Conservation (phyloP, 148 eudicot species). For the Selenicereus undatus region DNA sequence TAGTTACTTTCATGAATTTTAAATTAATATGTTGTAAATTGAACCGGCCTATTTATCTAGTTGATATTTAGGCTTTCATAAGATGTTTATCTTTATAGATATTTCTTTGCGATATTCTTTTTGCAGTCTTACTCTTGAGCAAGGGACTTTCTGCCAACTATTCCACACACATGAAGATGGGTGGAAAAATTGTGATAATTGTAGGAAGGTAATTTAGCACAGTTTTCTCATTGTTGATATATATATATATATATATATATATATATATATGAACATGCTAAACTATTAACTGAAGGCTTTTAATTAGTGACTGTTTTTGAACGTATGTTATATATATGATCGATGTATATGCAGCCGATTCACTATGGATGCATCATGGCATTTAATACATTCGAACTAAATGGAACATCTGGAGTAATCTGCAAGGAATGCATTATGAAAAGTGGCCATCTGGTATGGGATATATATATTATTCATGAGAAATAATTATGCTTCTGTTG, state of each 20-base stretch:
- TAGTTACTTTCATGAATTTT: too few species aligned
- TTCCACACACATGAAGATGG: constrained; percentile 21
- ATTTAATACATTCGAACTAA: constrained; percentile 5
- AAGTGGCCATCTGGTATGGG: constrained; percentile 13
- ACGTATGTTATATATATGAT: neutral
- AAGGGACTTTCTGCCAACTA: constrained; percentile 15
- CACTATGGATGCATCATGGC: constrained; percentile 30
- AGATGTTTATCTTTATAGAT: neutral
- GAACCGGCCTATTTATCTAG: neutral
- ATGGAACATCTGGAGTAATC: constrained; percentile 2
- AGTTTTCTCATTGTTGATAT: neutral
- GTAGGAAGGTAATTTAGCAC: constrained; percentile 12
- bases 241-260: too few species aligned
- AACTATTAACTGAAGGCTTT: neutral
- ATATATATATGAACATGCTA: neutral
- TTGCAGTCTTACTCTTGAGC: constrained; percentile 15
- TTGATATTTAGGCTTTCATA: neutral
- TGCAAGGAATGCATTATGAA: constrained; percentile 20
- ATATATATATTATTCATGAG: neutral
- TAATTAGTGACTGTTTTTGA: neutral
- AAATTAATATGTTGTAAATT: too few species aligned
- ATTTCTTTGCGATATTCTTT: neutral
- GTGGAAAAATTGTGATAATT: constrained; percentile 21
- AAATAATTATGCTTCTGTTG: neutral
- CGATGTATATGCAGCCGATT: constrained; percentile 11